A percentile compares a stretch with the other conserved stretches of the same genome.
Evolutionary conservation across 2,329 filamentous ascomycete genomes (phyloP).

Genomic region (Neonectria neomacrospora): DNA sequence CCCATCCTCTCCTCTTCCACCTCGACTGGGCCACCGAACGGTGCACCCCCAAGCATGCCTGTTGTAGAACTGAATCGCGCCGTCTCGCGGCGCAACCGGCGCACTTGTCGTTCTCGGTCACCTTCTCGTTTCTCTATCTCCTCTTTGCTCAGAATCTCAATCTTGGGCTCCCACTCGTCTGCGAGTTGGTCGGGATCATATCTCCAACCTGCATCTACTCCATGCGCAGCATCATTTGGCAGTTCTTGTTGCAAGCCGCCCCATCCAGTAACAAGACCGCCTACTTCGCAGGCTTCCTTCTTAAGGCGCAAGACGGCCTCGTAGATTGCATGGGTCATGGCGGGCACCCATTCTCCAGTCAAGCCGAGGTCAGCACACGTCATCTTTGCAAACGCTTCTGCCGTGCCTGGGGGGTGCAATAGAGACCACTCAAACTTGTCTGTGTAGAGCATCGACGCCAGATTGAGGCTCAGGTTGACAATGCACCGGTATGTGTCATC

Average conservation of each 20-base stretch:
- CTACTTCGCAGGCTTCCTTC: slow-evolving; percentile 95
- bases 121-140: slow-evolving; percentile 98
- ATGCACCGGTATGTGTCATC: slow-evolving; percentile 96
- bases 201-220: slow-evolving; percentile 89
- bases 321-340: slow-evolving; percentile 96
- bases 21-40: slow-evolving; percentile 66
- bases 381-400: slow-evolving; percentile 90
- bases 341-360: slow-evolving; percentile 91
- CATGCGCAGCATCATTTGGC: slow-evolving; percentile 88
- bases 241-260: slow-evolving; percentile 72
- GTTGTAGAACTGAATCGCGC: slow-evolving; percentile 90
- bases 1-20: slow-evolving; percentile 86
- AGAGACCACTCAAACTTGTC: slow-evolving; percentile 99
- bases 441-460: slow-evolving; percentile 90
- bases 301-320: slow-evolving; percentile 92
- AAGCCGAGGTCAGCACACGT: slow-evolving; percentile 94
- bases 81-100: slow-evolving; percentile 87
- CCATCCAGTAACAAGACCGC: slow-evolving; percentile 82
- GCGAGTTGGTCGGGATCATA: slow-evolving; percentile 93
- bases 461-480: slow-evolving; percentile 88
- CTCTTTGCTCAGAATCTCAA: slow-evolving; percentile 87
- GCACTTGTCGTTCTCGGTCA: slow-evolving; percentile 90
- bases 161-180: slow-evolving; percentile 85
- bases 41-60: slow-evolving; percentile 81
- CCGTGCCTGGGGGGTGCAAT: slow-evolving; percentile 88